Evolutionary conservation across 2,329 filamentous ascomycete genomes (phyloP), one percentile per base, ranked within the genome.

Genomic region (Cordyceps fumosorosea): DNA sequence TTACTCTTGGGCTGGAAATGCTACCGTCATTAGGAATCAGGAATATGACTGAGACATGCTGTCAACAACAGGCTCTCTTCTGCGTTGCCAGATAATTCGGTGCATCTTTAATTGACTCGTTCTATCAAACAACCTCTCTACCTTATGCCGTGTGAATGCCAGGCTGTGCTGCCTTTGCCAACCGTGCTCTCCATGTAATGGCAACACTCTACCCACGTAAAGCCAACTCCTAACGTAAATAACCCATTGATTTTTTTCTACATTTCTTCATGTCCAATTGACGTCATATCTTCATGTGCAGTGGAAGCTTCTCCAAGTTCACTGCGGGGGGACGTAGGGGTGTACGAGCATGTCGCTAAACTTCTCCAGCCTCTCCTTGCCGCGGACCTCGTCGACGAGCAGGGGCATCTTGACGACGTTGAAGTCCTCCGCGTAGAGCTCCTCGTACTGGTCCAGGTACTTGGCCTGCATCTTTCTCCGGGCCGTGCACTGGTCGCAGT

Each of bases 371-470:
- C 87, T 93, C 72, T 98, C 93, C 81, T 96, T 96, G 51, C 95
- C 95, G 70, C 95, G 82, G 11, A 99, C 93, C 79, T 99, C 95
- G 75, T 99, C 93, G 1, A 96, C 91, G 64, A 99, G 78, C 71
- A 99, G 77, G 44, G 95, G 95, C 93, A 99, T 98, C 82, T 93
- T 93, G 68, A 99, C 93, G 45, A 99, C 93, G 73, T 99, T 96
- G 80, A 99, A 99, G 64, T 78, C 76, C 76, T 99, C 95, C 72
- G 97, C 93, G 74, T 99, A 99, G 63, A 99, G 79, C 80, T 99
- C 95, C 77, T 96, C 93, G 70, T 98, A 98, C 81, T 99, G 93
- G 73, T 98, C 93, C 50, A 99, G 83, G 74, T 99, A 99, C 80
- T 99, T 99, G 82, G 92, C 95, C 82, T 99, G 95, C 95, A 99